Evolutionary conservation across 78 protist genomes (phyloP).

Genomic region (Ministeria vibrans): DNA sequence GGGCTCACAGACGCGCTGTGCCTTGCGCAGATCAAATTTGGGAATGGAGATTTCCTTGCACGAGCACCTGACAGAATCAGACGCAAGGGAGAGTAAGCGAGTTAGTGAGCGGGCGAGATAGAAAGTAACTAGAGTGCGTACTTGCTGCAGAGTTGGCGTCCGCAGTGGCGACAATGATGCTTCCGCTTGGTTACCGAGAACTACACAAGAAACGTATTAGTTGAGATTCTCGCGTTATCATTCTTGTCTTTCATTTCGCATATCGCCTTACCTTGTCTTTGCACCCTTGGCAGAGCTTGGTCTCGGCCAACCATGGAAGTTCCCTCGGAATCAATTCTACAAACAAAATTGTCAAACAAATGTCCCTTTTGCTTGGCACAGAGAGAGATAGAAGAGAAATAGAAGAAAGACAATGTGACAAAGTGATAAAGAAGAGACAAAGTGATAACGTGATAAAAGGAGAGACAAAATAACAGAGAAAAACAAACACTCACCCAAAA

Average conservation of each 20-base stretch:
- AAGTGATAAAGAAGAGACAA: background rate
- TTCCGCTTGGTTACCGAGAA: background rate
- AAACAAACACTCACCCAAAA: background rate
- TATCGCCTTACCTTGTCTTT: background rate
- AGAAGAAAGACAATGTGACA: background rate
- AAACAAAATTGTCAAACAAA: background rate
- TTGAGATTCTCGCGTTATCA: too few relatives aligned
- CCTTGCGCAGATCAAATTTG: background rate
- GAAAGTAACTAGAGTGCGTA: too few relatives aligned
- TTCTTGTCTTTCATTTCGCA: background rate
- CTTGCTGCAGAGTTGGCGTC: constrained; percentile 1
- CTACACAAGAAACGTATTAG: too few relatives aligned
- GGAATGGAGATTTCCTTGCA: background rate
- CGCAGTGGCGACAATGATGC: constrained; percentile 12
- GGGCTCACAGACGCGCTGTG: background rate
- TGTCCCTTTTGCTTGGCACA: background rate
- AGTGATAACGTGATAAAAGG: background rate
- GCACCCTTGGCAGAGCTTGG: too few relatives aligned
- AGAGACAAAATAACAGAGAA: background rate
- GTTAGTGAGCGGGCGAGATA: too few relatives aligned
- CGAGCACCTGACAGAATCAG: too few relatives aligned
- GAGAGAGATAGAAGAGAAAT: background rate
- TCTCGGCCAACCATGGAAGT: background rate
- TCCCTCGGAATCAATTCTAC: background rate
- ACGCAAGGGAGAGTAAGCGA: too few relatives aligned